Evolutionary conservation across 2,329 filamentous ascomycete species (phyloP).

Genomic region (Leptographium lundbergii): DNA sequence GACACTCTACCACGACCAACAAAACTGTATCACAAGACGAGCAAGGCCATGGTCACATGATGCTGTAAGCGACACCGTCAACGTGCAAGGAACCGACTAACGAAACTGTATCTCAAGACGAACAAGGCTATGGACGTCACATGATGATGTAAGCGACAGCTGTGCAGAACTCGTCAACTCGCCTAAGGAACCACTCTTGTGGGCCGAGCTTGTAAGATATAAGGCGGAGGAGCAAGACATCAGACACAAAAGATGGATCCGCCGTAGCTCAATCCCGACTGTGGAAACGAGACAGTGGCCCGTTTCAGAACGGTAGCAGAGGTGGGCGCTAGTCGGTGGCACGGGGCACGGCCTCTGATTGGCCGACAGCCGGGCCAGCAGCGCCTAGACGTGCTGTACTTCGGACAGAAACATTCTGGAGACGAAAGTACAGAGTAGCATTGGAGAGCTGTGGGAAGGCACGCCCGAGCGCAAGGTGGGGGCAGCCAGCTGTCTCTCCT

Average conservation of each 20-base stretch:
- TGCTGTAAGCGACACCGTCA: too few relatives aligned
- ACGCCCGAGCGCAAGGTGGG: neutral
- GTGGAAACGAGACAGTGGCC: neutral
- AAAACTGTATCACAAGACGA: too few relatives aligned
- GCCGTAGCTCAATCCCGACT: too few relatives aligned
- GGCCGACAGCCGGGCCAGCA: neutral
- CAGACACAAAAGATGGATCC: neutral
- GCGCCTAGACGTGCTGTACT: neutral
- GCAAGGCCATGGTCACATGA: too few relatives aligned
- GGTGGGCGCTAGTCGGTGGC: neutral
- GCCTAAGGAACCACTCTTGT: too few relatives aligned
- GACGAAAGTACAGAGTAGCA: neutral
- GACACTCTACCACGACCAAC: too few relatives aligned
- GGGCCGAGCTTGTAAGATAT: too few relatives aligned
- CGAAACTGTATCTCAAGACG: too few relatives aligned
- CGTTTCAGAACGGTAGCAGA: slow-evolving; percentile 1
- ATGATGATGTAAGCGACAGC: too few relatives aligned
- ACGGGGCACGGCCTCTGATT: neutral
- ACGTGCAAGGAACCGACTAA: too few relatives aligned
- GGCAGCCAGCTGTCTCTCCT: neutral
- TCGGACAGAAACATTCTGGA: neutral
- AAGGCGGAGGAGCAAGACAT: neutral
- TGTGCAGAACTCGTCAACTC: too few relatives aligned
- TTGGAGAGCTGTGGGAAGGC: neutral
- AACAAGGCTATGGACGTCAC: too few relatives aligned